phyloP scores from a whole-genome alignment of 495 filamentous ascomycete genomes.

The Penicillium ochrochloron region DNA sequence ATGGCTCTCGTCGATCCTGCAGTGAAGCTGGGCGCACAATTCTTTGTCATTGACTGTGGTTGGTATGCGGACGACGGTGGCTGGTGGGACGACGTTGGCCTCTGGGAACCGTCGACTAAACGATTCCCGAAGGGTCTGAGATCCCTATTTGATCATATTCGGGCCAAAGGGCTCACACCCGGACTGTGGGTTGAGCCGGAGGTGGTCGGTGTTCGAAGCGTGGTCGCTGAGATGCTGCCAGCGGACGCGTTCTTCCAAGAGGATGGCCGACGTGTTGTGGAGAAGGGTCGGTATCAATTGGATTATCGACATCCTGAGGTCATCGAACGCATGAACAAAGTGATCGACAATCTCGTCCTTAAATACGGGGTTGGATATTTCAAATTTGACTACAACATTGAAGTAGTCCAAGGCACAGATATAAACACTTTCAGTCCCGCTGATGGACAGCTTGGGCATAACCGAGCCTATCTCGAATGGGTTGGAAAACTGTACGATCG shows the following conservation, averaged over 20 bases:
- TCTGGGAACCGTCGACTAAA: background rate
- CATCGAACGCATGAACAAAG: background rate
- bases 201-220: background rate
- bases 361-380: background rate
- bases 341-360: background rate
- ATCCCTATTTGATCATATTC: background rate
- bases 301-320: background rate
- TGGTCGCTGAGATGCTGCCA: background rate
- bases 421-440: background rate
- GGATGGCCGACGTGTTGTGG: background rate
- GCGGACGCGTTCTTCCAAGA: background rate
- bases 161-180: background rate
- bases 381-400: constrained; percentile 2
- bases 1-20: background rate
- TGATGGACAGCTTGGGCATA: background rate
- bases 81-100: constrained; percentile 3
- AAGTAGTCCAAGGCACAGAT: background rate
- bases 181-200: background rate
- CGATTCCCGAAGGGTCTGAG: background rate
- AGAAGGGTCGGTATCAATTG: background rate
- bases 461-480: background rate
- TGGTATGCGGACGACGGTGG: background rate
- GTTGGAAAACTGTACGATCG: background rate
- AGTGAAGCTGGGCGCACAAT: background rate
- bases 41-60: background rate